These are phyloP conservation scores for Voacanga thouarsii DNA, from an alignment of 257 asterid genomes.

Conservation along the genomic window DNA sequence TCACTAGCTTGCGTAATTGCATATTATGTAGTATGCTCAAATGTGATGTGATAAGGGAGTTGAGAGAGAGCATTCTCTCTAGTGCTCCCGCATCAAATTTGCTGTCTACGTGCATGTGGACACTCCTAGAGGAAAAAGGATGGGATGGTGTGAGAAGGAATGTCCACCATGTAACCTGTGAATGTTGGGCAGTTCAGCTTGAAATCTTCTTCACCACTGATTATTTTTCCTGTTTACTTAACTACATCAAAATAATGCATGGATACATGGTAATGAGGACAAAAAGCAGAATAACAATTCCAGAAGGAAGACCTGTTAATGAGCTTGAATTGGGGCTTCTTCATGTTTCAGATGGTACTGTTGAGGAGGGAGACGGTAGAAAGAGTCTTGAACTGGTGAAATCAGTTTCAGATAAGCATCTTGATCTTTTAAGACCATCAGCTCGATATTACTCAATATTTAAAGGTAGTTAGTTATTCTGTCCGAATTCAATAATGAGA, in stretches of 20 bases:
- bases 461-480: constrained; percentile 78
- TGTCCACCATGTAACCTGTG: not conserved
- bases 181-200: not conserved
- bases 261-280: not conserved
- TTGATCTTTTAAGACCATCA: constrained; percentile 94
- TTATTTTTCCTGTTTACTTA: not conserved
- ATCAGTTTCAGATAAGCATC: constrained; percentile 85
- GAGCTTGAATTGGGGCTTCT: constrained; percentile 37
- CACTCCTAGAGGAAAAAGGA: not conserved
- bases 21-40: not conserved
- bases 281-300: not conserved
- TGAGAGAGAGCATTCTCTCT: not conserved
- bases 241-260: not conserved
- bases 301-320: constrained; percentile 22
- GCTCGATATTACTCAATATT: constrained; percentile 76
- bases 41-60: not conserved
- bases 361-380: constrained; percentile 71
- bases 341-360: constrained; percentile 69
- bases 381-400: constrained; percentile 73
- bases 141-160: not conserved
- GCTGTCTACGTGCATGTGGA: not conserved
- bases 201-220: not conserved
- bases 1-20: too few relatives aligned
- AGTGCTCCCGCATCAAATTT: too few relatives aligned
- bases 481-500: constrained; percentile 8